Conservation (phyloP, 768 basidiomycete species). For the Mrakia hoshinonis region DNA sequence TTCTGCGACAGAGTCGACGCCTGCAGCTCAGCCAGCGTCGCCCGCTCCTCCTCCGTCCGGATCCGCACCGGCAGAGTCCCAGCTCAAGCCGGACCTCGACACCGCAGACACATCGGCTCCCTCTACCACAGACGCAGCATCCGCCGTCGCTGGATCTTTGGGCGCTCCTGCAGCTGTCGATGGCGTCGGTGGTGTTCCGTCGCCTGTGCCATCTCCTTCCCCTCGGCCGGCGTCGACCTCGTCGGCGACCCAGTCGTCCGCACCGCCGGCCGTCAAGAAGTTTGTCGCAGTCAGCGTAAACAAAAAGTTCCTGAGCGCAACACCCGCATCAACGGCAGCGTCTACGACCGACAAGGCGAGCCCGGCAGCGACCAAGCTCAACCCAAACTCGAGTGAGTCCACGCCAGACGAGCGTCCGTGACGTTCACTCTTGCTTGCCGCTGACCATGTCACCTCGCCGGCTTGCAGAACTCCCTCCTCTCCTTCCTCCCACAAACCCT, state of each 20-base stretch:
- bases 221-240: not conserved
- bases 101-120: too few species aligned
- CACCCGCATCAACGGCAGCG: not conserved
- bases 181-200: not conserved
- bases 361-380: not conserved
- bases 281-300: conserved; percentile 87
- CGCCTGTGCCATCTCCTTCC: conserved; percentile 43
- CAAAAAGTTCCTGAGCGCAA: conserved; percentile 78
- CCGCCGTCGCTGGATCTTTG: too few species aligned
- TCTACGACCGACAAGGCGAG: not conserved
- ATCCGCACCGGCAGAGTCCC: too few species aligned
- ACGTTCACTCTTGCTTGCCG: not conserved
- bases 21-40: too few species aligned
- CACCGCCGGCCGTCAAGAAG: conserved; percentile 49
- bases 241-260: conserved; percentile 12
- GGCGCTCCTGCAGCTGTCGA: too few species aligned
- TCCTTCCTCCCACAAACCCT: conserved; percentile 51
- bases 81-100: too few species aligned
- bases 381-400: not conserved
- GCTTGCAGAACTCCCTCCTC: conserved; percentile 42
- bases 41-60: too few species aligned
- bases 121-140: too few species aligned
- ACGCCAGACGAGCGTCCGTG: not conserved
- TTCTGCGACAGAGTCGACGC: too few species aligned
- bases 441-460: not conserved